phyloP scores from a whole-genome alignment of 306 rosid genomes.

The Ceratonia siliqua region DNA sequence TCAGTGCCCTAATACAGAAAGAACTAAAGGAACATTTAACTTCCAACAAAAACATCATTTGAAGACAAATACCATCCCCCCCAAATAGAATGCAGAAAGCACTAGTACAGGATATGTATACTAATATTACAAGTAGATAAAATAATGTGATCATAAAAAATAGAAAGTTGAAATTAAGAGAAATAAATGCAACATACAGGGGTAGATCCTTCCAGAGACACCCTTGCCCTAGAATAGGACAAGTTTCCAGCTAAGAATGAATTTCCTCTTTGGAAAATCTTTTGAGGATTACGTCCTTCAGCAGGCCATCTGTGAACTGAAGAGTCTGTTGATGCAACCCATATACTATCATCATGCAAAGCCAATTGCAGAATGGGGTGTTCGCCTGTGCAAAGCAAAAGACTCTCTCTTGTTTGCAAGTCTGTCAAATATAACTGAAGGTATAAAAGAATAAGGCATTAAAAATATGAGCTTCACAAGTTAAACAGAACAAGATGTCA shows the following conservation, averaged over 20 bases:
- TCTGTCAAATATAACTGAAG: conserved; percentile 93
- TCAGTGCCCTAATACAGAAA: conserved; percentile 31
- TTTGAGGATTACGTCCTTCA: conserved; percentile 82
- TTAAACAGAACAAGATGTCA: conserved; percentile 24
- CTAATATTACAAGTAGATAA: too few species aligned
- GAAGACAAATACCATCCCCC: conserved; percentile 18
- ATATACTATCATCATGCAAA: conserved; percentile 73
- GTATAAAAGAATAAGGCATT: conserved; percentile 54
- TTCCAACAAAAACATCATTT: conserved; percentile 27
- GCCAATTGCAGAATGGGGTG: conserved; percentile 88
- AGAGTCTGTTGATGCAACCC: conserved; percentile 95
- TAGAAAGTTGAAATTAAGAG: too few species aligned
- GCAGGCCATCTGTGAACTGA: conserved; percentile 90
- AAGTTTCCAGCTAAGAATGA: conserved; percentile 95
- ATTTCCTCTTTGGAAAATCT: conserved; percentile 80
- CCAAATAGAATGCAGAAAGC: neutral
- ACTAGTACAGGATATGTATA: conserved; percentile 9
- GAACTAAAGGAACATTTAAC: conserved; percentile 26
- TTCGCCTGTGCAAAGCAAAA: conserved; percentile 88
- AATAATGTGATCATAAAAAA: too few species aligned
- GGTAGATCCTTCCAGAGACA: conserved; percentile 87
- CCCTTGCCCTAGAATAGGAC: conserved; percentile 95
- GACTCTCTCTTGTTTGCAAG: conserved; percentile 96
- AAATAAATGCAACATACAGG: conserved; percentile 63
- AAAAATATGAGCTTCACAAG: conserved; percentile 39